These are phyloP conservation scores for Brachypodium distachyon DNA, from an alignment of 202 grass and related monocot genomes.

Conservation along the genomic window DNA sequence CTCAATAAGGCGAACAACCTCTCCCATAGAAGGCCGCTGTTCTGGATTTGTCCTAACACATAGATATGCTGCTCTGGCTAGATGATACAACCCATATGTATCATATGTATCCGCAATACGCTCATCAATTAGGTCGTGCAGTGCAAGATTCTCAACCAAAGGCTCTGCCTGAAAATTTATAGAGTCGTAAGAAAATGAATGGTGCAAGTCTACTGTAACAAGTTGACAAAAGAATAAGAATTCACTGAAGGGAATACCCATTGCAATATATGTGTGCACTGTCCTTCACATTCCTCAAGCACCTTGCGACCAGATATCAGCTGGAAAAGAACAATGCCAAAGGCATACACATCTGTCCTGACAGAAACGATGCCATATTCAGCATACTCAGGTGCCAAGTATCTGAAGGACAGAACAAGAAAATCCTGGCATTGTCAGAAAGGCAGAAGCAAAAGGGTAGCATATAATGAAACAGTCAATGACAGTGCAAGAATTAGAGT, in stretches of 20 bases:
- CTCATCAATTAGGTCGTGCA: constrained; percentile 54
- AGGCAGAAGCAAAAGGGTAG: not conserved
- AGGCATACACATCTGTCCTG: constrained; percentile 66
- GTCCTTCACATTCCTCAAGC: constrained; percentile 34
- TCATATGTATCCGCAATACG: constrained; percentile 45
- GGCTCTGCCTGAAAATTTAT: constrained; percentile 39
- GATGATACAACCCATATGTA: constrained; percentile 43
- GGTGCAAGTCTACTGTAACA: constrained; percentile 1
- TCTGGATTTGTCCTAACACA: constrained; percentile 60
- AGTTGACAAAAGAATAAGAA: not conserved
- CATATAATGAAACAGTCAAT: not conserved
- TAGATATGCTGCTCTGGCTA: constrained; percentile 55
- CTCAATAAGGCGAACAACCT: constrained; percentile 59
- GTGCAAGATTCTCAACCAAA: constrained; percentile 50
- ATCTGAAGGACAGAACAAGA: constrained; percentile 24
- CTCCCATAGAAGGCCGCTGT: constrained; percentile 60
- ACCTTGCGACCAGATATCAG: constrained; percentile 58
- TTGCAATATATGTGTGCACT: constrained; percentile 45
- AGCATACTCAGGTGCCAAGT: constrained; percentile 65
- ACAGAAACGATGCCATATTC: constrained; percentile 59
- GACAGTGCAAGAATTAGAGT: constrained; percentile 1
- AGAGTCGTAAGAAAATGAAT: not conserved
- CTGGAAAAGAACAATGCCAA: constrained; percentile 75
- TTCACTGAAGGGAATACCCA: constrained; percentile 35
- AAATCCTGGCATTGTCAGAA: not conserved